These are phyloP conservation scores for Gastrolobium bilobum DNA, from an alignment of 306 rosid genomes.

Conservation along the genomic window DNA sequence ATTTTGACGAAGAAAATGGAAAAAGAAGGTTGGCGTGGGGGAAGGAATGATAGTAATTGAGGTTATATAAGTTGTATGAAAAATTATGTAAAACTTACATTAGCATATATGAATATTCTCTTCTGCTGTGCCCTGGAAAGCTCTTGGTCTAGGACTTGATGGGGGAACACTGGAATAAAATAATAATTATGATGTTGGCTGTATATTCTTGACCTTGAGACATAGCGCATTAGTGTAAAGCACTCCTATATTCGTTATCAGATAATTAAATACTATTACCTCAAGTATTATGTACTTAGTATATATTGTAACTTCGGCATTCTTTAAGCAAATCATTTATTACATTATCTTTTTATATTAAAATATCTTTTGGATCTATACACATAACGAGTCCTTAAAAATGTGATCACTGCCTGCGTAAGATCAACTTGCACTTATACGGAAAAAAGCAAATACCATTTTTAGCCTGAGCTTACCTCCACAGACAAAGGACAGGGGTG, in stretches of 20 bases:
- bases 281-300: no score
- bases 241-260: not conserved
- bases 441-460: not conserved
- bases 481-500: not conserved
- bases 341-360: no score
- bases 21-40: not conserved
- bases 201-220: not conserved
- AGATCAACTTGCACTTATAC: not conserved
- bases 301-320: no score
- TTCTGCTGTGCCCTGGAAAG: conserved; percentile 1
- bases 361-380: not conserved
- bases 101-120: not conserved
- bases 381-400: not conserved
- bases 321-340: no score
- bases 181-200: not conserved
- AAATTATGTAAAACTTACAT: not conserved
- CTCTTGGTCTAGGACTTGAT: not conserved
- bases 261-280: not conserved
- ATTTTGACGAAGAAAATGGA: not conserved
- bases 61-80: no score
- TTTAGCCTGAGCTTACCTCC: not conserved
- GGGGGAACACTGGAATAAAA: not conserved
- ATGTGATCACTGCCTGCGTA: not conserved
- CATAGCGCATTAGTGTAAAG: not conserved
- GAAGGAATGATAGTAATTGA: no score